phyloP scores from a whole-genome alignment of 23 red algal genomes.

The Gracilaria gracilis region DNA sequence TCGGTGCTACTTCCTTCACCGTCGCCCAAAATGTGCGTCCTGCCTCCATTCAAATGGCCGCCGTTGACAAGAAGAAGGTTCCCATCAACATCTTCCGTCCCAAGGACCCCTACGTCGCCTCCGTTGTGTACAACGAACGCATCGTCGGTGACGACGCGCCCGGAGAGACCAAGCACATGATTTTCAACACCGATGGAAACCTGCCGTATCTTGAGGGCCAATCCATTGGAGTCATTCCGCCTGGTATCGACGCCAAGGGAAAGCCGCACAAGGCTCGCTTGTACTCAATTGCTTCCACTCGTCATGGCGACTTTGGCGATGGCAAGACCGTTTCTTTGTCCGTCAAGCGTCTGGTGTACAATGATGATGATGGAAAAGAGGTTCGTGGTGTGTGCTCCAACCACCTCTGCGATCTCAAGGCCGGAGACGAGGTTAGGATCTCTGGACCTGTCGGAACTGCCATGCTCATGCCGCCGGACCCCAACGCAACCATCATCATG shows the following conservation, averaged over 20 bases:
- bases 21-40: constrained; percentile 18
- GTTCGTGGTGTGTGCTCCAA: constrained; percentile 96
- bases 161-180: constrained; percentile 96
- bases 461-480: constrained; percentile 96
- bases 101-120: constrained; percentile 78
- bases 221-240: constrained; percentile 94
- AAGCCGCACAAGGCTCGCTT: constrained; percentile 93
- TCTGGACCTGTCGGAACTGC: constrained; percentile 93
- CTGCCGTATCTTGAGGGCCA: constrained; percentile 95
- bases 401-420: constrained; percentile 92
- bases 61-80: constrained; percentile 70
- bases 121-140: constrained; percentile 84
- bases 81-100: constrained; percentile 94
- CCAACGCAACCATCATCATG: constrained; percentile 98
- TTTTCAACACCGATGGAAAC: constrained; percentile 92
- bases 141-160: constrained; percentile 94
- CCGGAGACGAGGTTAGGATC: constrained; percentile 88
- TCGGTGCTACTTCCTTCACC: neutral
- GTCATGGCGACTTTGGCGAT: constrained; percentile 94
- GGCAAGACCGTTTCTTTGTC: constrained; percentile 88
- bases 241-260: constrained; percentile 89
- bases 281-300: constrained; percentile 97
- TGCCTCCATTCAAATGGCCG: constrained; percentile 62
- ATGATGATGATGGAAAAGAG: constrained; percentile 87
- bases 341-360: constrained; percentile 96